Evolutionary conservation across 768 basidiomycete species (phyloP), one percentile per base, ranked within the genome.

Genomic region (Lactifluus rugatus): DNA sequence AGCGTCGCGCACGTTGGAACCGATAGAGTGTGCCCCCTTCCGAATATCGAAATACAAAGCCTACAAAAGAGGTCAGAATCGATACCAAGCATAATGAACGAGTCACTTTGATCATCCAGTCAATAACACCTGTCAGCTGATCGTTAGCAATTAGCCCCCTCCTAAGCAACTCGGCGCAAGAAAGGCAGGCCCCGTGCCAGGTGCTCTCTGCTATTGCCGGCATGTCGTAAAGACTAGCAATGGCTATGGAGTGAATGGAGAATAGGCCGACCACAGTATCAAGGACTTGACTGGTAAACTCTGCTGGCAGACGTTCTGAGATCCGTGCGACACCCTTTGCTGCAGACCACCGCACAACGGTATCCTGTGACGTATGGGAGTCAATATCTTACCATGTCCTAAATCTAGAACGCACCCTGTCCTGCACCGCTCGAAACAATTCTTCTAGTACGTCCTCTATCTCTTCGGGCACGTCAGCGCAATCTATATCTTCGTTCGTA

Each of bases 101-200:
- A 45, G 65, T 48, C 58, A 87, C 94, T 79, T 93, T 89, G 53
- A 84, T 77, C 48, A 91, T 74, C 89, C 93, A 94, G 21, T 78
- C 78, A 7, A 97, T 75, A 49, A 93, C 70, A 57, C 81, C 76
- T 1, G 78, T 70, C 25, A 97, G 74, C 48, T 78, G 75, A 47
- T 79, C 74, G 34, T 75, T 70, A 17, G 76, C 69, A 23, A 97
- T 74, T 52, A 94, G 77, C 49, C 84, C 87, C 65, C 93, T 75
- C 47, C 96, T 81, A 39, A 91, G 88, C 75, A 96, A 81, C 73
- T 98, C 95, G 19, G 95, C 95, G 62, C 89, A 84, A 16, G 92
- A 91, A 32, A 98, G 76, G 68, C 86, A 92, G 13, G 91, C 87
- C 5, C 96, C 96, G 71, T 99, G 96, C 93, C 94, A 96, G 52